Evolutionary conservation across 1,284 basidiomycete species (phyloP).

Genomic region (Leccinum huronense): DNA sequence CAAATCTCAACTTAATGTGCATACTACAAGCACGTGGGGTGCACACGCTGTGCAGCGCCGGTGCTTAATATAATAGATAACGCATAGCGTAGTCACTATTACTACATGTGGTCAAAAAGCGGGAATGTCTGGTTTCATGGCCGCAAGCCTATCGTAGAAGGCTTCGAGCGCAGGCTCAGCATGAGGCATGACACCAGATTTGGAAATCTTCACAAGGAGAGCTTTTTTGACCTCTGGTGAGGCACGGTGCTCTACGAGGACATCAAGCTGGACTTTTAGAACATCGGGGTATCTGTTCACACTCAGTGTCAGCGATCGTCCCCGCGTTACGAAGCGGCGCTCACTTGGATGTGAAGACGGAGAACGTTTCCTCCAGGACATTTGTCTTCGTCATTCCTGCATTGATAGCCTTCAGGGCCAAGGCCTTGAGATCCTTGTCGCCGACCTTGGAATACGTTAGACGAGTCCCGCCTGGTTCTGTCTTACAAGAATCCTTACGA

Average conservation of each 20-base stretch:
- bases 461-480: neutral
- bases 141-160: conserved; percentile 23
- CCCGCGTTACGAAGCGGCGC: neutral
- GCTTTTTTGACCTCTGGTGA: conserved; percentile 17
- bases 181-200: conserved; percentile 20
- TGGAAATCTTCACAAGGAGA: conserved; percentile 20
- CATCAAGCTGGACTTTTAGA: conserved; percentile 15
- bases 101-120: too few relatives aligned
- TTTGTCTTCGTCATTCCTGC: conserved; percentile 23
- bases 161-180: conserved; percentile 20
- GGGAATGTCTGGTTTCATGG: neutral
- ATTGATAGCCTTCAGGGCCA: conserved; percentile 27
- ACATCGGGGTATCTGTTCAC: conserved; percentile 23
- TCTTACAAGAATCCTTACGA: conserved; percentile 17
- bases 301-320: conserved; percentile 8
- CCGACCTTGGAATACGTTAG: conserved; percentile 18
- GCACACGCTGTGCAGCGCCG: too few relatives aligned
- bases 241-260: conserved; percentile 13
- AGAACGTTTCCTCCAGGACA: conserved; percentile 31
- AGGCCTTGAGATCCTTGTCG: conserved; percentile 20
- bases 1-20: neutral
- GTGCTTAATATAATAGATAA: neutral
- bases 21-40: neutral
- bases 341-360: conserved; percentile 32
- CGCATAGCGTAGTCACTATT: neutral